Percentiles rank a stretch among this genome's conserved stretches.
Conservation (phyloP, 2,329 filamentous ascomycete species). For the Sarocladiaceae sp. region DNA sequence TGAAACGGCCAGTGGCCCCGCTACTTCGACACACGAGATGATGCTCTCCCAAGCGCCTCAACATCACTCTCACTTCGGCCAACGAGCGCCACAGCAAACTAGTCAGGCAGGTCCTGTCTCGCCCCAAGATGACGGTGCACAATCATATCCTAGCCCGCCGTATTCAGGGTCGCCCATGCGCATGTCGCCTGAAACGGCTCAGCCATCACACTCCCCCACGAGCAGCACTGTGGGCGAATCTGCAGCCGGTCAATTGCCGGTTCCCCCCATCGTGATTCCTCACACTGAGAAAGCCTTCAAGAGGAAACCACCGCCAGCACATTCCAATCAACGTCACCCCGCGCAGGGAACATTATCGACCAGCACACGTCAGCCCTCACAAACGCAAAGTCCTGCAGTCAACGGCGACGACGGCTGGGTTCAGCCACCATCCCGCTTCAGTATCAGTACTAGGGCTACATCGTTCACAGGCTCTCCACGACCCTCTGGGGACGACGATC, state of each 20-base stretch:
- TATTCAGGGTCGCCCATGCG: constrained; percentile 20
- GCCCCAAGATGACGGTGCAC: constrained; percentile 14
- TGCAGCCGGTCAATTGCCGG: constrained; percentile 9
- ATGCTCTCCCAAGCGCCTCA: background rate
- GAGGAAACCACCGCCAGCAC: constrained; percentile 39
- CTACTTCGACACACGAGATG: background rate
- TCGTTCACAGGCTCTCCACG: constrained; percentile 29
- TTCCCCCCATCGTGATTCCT: constrained; percentile 19
- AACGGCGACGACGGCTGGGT: constrained; percentile 33
- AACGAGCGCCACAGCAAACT: background rate
- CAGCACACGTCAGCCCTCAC: background rate
- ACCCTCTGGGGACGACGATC: constrained; percentile 20
- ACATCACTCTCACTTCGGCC: constrained; percentile 32
- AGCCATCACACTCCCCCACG: constrained; percentile 16
- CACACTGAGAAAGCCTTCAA: constrained; percentile 35
- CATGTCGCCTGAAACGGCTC: constrained; percentile 13
- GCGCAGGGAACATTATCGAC: background rate
- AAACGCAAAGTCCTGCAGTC: constrained; percentile 13
- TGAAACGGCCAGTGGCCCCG: constrained; percentile 6
- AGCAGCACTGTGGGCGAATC: constrained; percentile 7
- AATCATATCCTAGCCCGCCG: constrained; percentile 30
- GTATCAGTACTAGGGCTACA: constrained; percentile 57
- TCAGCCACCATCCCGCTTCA: constrained; percentile 58
- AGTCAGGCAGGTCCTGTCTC: background rate
- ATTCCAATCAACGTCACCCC: constrained; percentile 10